phyloP scores from a whole-genome alignment of 2,329 filamentous ascomycete genomes.

The Sclerotinia spermophila region DNA sequence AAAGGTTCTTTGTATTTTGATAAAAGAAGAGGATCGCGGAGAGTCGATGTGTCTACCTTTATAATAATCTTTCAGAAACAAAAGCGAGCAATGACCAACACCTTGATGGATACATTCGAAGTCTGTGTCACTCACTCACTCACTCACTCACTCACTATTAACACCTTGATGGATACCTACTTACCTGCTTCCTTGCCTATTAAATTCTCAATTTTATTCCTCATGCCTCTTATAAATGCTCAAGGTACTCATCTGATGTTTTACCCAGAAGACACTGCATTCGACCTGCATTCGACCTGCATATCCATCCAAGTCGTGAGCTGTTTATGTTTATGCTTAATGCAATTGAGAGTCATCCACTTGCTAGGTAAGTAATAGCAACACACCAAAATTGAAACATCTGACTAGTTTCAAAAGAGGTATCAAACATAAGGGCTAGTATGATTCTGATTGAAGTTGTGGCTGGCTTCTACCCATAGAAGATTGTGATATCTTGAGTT shows the following conservation, averaged over 20 bases:
- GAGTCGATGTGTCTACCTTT: not conserved
- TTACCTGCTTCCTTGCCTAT: not conserved
- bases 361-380: not conserved
- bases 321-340: not conserved
- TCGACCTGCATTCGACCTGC: not conserved
- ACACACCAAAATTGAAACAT: not conserved
- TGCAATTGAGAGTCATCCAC: not conserved
- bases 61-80: not conserved
- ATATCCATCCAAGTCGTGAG: not conserved
- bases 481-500: not conserved
- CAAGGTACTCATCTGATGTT: not conserved
- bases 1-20: not conserved
- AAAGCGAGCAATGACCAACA: not conserved
- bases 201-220: not conserved
- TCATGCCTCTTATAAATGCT: not conserved
- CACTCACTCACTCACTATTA: not conserved
- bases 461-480: not conserved
- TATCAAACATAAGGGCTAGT: not conserved
- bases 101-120: slow-evolving; percentile 2
- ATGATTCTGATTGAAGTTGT: not conserved
- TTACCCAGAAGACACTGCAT: not conserved
- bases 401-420: not conserved
- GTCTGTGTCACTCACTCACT: not conserved
- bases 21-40: not conserved
- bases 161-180: slow-evolving; percentile 1